phyloP scores from a whole-genome alignment of 2,329 filamentous ascomycete species.

The Cladophialophora immunda region DNA sequence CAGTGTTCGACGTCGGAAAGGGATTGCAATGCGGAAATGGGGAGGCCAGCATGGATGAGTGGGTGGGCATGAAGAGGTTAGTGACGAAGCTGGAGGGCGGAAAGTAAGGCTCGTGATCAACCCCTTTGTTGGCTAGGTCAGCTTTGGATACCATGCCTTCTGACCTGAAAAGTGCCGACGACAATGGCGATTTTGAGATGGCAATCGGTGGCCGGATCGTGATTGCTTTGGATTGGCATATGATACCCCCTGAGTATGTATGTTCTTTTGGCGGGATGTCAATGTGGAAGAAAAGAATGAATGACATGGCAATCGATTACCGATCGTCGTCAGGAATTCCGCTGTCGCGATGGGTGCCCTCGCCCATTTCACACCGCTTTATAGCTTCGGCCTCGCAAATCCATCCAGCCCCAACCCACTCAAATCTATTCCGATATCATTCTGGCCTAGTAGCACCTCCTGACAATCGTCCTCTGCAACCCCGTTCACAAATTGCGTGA shows the following conservation, averaged over 20 bases:
- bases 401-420: slow-evolving; percentile 10
- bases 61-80: slow-evolving; percentile 90
- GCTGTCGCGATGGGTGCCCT: background rate
- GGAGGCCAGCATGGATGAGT: slow-evolving; percentile 83
- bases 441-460: slow-evolving; percentile 39
- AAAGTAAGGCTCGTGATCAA: slow-evolving; percentile 7
- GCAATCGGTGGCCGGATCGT: background rate
- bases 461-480: slow-evolving; percentile 87
- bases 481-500: slow-evolving; percentile 88
- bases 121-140: background rate
- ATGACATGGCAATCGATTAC: background rate
- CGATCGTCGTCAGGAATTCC: background rate
- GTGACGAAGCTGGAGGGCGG: slow-evolving; percentile 74
- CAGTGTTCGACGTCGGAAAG: slow-evolving; percentile 85
- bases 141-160: background rate
- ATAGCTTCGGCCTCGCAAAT: slow-evolving; percentile 18
- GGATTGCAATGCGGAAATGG: slow-evolving; percentile 84
- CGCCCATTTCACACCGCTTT: background rate
- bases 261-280: background rate
- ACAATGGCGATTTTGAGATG: background rate
- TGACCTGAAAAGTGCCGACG: background rate
- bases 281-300: background rate
- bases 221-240: slow-evolving; percentile 5
- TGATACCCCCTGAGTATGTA: slow-evolving; percentile 27
- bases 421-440: slow-evolving; percentile 25